Evolutionary conservation across 1,284 basidiomycete species (phyloP).

Genomic region (Cutaneotrichosporon mucoides): DNA sequence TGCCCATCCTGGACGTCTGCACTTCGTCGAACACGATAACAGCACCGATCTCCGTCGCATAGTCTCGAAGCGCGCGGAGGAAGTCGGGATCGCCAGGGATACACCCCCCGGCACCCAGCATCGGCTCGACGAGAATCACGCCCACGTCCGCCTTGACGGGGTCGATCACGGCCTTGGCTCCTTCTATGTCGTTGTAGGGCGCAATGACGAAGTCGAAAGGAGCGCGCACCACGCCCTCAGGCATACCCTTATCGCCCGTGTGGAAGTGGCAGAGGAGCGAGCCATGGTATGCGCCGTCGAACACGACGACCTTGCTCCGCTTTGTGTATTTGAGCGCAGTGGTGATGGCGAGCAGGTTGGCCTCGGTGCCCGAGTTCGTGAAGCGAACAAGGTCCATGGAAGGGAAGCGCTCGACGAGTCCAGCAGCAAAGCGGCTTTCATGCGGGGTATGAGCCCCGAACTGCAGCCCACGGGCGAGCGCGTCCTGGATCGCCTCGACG

Average conservation of each 20-base stretch:
- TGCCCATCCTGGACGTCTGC: slow-evolving; percentile 33
- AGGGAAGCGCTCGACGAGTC: slow-evolving; percentile 25
- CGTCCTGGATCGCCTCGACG: slow-evolving; percentile 18
- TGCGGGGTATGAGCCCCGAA: slow-evolving; percentile 25
- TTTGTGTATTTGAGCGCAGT: slow-evolving; percentile 49
- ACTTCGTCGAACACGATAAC: slow-evolving; percentile 55
- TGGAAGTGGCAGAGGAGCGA: slow-evolving; percentile 26
- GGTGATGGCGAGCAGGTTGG: slow-evolving; percentile 52
- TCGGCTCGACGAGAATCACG: slow-evolving; percentile 54
- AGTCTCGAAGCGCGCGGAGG: slow-evolving; percentile 48
- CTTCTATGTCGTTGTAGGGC: slow-evolving; percentile 48
- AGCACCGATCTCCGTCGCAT: slow-evolving; percentile 52
- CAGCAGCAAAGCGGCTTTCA: slow-evolving; percentile 22
- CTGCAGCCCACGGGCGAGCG: slow-evolving; percentile 22
- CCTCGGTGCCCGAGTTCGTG: slow-evolving; percentile 50
- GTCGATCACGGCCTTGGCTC: slow-evolving; percentile 38
- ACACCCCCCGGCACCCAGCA: slow-evolving; percentile 50
- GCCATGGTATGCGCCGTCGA: slow-evolving; percentile 31
- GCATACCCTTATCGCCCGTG: slow-evolving; percentile 4
- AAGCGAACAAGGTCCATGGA: slow-evolving; percentile 35
- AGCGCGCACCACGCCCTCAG: slow-evolving; percentile 14
- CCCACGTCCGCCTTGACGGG: slow-evolving; percentile 43
- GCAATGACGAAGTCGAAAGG: slow-evolving; percentile 29
- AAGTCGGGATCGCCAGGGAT: slow-evolving; percentile 42
- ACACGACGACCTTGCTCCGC: slow-evolving; percentile 28